Evolutionary conservation across 164 flowering plant genomes (phyloP), one percentile per base, ranked within the genome.

Genomic region (Brasenia schreberi): DNA sequence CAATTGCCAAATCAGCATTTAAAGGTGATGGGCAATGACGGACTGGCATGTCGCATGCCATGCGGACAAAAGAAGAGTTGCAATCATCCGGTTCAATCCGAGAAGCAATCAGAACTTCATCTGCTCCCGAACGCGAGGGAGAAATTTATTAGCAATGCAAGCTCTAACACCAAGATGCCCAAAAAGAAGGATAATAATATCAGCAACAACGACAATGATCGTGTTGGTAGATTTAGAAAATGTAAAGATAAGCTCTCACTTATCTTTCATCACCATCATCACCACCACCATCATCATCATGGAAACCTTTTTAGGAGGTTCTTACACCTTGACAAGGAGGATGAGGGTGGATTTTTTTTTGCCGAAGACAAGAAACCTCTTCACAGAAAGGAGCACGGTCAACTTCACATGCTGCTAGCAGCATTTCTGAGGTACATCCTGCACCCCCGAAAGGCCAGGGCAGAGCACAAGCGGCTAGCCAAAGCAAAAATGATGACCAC

Each of bases 231-330:
- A n/a, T 61, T 81, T 39, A 75, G 70, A 69, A 81, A 77, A 63
- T 60, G 83, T 7, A 84, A 83, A 74, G 69, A 88, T 73, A 82
- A 79, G 78, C 72, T 85, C 17, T 87, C 79, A 5, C 61, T 81
- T 52, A 73, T 85, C 65, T 84, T 84, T 64, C 90, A 87, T 65
- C 89, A 84, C 18, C 88, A 87, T 45, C 86, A 81, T 19, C 85
- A 84, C 66, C 88, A 85, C 67, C 89, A 83, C 63, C 62, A 64
- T 7, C 67, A 64, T n/a, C 71, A 52, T 16, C 43, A 56, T 52
- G 60, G 60, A 17, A 67, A 75, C 0, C 12, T 60, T 11, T 67
- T 70, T 56, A 59, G 64, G 58, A 65, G 67, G 33, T 64, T 69
- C n/a, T 33, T 72, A 43, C 76, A 74, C 33, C 73, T 14, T 4